Conservation (phyloP, 108 stramenopile species). For the Cyclotella choctawhatcheeana region DNA sequence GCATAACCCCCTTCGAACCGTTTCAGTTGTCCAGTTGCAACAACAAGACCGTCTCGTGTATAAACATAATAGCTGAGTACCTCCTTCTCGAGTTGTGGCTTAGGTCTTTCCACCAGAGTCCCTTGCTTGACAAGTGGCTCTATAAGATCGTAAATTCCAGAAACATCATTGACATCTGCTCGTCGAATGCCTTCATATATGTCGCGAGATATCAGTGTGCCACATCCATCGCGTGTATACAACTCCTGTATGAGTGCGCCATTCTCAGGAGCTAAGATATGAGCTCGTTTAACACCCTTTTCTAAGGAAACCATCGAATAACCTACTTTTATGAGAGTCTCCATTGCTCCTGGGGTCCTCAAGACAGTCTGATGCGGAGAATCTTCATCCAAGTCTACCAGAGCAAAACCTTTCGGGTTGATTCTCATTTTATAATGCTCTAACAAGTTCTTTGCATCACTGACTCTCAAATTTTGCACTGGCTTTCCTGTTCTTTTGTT, state of each 20-base stretch:
- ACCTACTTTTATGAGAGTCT: constrained; percentile 77
- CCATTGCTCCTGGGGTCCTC: constrained; percentile 45
- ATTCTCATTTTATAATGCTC: constrained; percentile 61
- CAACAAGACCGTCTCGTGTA: constrained; percentile 83
- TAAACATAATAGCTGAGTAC: constrained; percentile 89
- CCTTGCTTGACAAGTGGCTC: constrained; percentile 86
- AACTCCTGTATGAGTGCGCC: constrained; percentile 93
- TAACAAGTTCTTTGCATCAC: constrained; percentile 79
- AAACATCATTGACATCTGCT: constrained; percentile 87
- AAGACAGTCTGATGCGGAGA: constrained; percentile 37
- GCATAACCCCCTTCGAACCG: constrained; percentile 85
- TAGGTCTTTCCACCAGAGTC: constrained; percentile 82
- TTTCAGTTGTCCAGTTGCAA: constrained; percentile 91
- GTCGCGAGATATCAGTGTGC: constrained; percentile 92
- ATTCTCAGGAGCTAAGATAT: constrained; percentile 81
- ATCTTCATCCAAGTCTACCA: constrained; percentile 45
- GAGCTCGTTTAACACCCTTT: constrained; percentile 89
- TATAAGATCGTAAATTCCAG: constrained; percentile 87
- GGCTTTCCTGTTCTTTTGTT: constrained; percentile 55
- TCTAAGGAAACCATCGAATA: constrained; percentile 82
- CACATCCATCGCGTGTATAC: constrained; percentile 95
- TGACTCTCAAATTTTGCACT: constrained; percentile 78
- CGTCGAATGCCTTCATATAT: constrained; percentile 94
- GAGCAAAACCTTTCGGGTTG: constrained; percentile 69
- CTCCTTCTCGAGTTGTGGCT: constrained; percentile 80